A percentile compares a stretch with the other conserved stretches of the same genome.
These are phyloP conservation scores for Beauveria sp. DNA, from an alignment of 2,329 filamentous ascomycete species.

Conservation along the genomic window DNA sequence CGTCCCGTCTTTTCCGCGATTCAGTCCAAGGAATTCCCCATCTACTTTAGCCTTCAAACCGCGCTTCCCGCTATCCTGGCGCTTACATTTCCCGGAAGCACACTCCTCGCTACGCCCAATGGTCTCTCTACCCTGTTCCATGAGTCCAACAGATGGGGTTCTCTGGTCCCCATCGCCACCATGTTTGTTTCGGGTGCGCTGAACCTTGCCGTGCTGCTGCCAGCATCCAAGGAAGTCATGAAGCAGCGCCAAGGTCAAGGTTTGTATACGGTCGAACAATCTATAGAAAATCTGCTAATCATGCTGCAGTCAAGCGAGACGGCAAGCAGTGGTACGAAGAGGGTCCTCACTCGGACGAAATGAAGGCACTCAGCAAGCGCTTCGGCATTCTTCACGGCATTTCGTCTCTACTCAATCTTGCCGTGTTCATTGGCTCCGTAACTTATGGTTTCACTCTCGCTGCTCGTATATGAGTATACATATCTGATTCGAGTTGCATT, in stretches of 20 bases:
- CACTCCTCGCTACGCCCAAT: conserved; percentile 36
- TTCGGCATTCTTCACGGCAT: conserved; percentile 77
- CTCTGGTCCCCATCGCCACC: conserved; percentile 59
- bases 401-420: conserved; percentile 72
- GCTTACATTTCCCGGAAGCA: conserved; percentile 69
- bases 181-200: conserved; percentile 63
- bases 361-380: conserved; percentile 69
- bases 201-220: conserved; percentile 67
- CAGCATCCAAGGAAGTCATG: conserved; percentile 68
- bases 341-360: conserved; percentile 74
- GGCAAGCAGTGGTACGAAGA: conserved; percentile 80
- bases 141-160: conserved; percentile 52
- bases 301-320: conserved; percentile 63
- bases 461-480: conserved; percentile 26
- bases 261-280: conserved; percentile 30
- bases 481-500: neutral
- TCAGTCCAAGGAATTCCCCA: conserved; percentile 74
- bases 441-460: conserved; percentile 73
- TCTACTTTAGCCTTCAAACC: conserved; percentile 84
- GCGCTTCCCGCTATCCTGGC: conserved; percentile 64
- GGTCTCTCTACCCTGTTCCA: conserved; percentile 51
- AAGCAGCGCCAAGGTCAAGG: conserved; percentile 70
- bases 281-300: neutral
- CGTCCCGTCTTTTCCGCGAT: conserved; percentile 74
- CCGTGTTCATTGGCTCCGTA: conserved; percentile 59